These are phyloP conservation scores for Trifolium pratense DNA, from an alignment of 306 rosid species.

Conservation along the genomic window DNA sequence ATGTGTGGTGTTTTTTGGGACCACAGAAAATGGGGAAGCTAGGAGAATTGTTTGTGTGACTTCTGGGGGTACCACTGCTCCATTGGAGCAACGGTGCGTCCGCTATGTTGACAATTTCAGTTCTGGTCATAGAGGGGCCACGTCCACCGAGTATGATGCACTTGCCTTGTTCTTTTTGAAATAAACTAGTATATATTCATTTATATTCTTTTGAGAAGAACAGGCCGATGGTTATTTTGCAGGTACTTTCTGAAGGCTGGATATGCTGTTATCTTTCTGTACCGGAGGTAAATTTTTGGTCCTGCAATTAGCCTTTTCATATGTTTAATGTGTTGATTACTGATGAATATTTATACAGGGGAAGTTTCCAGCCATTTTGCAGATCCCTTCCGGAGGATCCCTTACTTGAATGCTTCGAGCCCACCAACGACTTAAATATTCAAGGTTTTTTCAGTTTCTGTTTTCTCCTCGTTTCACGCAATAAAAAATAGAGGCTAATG, in stretches of 20 bases:
- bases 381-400: slow-evolving; percentile 90
- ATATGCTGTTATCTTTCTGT: slow-evolving; percentile 86
- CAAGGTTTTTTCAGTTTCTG: slow-evolving; percentile 56
- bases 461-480: slow-evolving; percentile 4
- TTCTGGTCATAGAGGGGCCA: slow-evolving; percentile 97
- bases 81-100: slow-evolving; percentile 88
- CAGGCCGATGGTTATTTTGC: slow-evolving; percentile 38
- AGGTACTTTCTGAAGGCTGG: slow-evolving; percentile 93
- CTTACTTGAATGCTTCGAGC: slow-evolving; percentile 80
- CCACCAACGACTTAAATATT: slow-evolving; percentile 53
- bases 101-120: slow-evolving; percentile 94
- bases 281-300: slow-evolving; percentile 60
- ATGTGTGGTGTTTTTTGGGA: slow-evolving; percentile 35
- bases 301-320: neutral
- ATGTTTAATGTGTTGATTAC: slow-evolving; percentile 14
- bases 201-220: slow-evolving; percentile 22
- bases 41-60: slow-evolving; percentile 85
- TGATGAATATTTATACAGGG: slow-evolving; percentile 54
- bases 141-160: slow-evolving; percentile 84
- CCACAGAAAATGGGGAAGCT: slow-evolving; percentile 52
- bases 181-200: neutral
- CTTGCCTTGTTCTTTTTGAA: slow-evolving; percentile 16
- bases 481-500: slow-evolving; percentile 4
- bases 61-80: slow-evolving; percentile 97
- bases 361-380: slow-evolving; percentile 91